Conservation (phyloP, 2,329 filamentous ascomycete genomes). For the Penicillium griseofulvum region DNA sequence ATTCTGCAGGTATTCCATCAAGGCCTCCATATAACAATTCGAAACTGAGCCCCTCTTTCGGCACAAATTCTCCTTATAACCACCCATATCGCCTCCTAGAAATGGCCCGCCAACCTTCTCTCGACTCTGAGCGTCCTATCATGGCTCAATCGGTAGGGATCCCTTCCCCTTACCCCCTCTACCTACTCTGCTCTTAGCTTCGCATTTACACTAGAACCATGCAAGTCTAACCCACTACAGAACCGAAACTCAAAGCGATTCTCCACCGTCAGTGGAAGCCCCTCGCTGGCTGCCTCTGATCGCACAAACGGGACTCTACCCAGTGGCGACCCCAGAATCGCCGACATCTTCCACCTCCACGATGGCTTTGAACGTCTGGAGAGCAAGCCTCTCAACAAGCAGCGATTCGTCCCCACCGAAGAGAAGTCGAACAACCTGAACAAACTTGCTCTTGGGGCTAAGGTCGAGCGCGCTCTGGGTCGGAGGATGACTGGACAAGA, state of each 20-base stretch:
- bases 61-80: not conserved
- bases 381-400: conserved; percentile 78
- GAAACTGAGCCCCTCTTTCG: conserved; percentile 1
- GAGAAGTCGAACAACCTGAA: conserved; percentile 79
- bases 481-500: conserved; percentile 86
- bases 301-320: conserved; percentile 42
- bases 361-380: conserved; percentile 81
- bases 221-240: conserved; percentile 22
- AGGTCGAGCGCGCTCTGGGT: conserved; percentile 82
- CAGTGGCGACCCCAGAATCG: conserved; percentile 52
- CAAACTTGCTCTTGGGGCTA: conserved; percentile 85
- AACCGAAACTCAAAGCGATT: conserved; percentile 54
- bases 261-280: conserved; percentile 51
- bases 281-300: conserved; percentile 48
- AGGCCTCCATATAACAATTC: not conserved
- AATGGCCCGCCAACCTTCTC: conserved; percentile 45
- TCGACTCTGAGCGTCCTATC: conserved; percentile 56
- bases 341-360: conserved; percentile 72
- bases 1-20: not conserved
- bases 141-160: conserved; percentile 53
- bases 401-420: conserved; percentile 74
- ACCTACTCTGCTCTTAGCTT: not conserved
- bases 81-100: not conserved
- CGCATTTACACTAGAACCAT: not conserved
- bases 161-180: conserved; percentile 6